Conservation (phyloP, 495 filamentous ascomycete species). For the Coniosporium apollinis region DNA sequence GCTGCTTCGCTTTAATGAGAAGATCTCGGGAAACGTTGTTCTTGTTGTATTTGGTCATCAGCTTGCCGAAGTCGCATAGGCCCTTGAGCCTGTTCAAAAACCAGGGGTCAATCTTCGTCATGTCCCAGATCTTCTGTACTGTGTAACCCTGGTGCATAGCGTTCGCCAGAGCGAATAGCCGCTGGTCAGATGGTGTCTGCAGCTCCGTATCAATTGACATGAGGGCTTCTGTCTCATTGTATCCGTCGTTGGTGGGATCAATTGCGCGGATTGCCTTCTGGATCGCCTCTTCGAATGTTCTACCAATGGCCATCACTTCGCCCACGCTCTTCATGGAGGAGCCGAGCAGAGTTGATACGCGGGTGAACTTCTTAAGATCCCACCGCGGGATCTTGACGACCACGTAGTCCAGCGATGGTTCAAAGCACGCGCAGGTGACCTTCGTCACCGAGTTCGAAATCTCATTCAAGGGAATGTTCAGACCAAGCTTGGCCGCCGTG, state of each 20-base stretch:
- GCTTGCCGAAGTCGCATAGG: slow-evolving; percentile 71
- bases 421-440: slow-evolving; percentile 92
- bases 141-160: slow-evolving; percentile 89
- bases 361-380: slow-evolving; percentile 97
- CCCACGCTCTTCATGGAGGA: slow-evolving; percentile 99
- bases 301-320: slow-evolving; percentile 95
- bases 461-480: slow-evolving; percentile 90
- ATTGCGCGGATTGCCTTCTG: slow-evolving; percentile 94
- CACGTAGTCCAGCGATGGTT: slow-evolving; percentile 96
- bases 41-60: slow-evolving; percentile 55
- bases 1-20: slow-evolving; percentile 70
- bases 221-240: slow-evolving; percentile 77
- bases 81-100: slow-evolving; percentile 83
- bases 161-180: slow-evolving; percentile 93
- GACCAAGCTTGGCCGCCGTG: slow-evolving; percentile 86
- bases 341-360: slow-evolving; percentile 83
- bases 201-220: slow-evolving; percentile 95
- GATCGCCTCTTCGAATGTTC: slow-evolving; percentile 95
- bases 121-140: slow-evolving; percentile 91
- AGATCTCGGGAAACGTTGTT: slow-evolving; percentile 44
- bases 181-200: slow-evolving; percentile 93
- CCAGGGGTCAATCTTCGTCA: slow-evolving; percentile 98
- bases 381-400: slow-evolving; percentile 98
- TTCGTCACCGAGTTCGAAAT: slow-evolving; percentile 94
- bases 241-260: slow-evolving; percentile 88